Conservation (phyloP, 495 filamentous ascomycete genomes). For the Parathielavia hyrcaniae region DNA sequence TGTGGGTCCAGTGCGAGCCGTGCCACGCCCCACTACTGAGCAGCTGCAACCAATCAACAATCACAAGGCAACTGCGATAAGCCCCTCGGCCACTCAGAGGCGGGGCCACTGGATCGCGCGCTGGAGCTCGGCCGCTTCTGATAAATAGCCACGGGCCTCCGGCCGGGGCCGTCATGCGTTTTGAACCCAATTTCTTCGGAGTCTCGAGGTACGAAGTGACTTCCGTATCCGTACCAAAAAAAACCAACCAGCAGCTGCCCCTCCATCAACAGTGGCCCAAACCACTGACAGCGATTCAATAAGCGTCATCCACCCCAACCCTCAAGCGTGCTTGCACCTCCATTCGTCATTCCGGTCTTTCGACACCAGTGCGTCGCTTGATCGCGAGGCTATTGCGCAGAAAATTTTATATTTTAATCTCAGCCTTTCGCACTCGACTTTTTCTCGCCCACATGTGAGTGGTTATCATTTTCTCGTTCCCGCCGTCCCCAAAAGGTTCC, state of each 20-base stretch:
- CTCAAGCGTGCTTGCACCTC: too few species aligned
- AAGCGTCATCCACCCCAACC: conserved; percentile 8
- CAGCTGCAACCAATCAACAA: conserved; percentile 26
- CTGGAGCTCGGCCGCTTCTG: conserved; percentile 26
- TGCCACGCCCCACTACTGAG: conserved; percentile 24
- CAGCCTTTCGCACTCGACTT: conserved; percentile 27
- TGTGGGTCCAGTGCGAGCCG: conserved; percentile 24
- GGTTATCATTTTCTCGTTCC: conserved; percentile 24
- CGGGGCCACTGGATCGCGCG: conserved; percentile 25
- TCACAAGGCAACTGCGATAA: conserved; percentile 21
- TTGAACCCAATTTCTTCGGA: conserved; percentile 33
- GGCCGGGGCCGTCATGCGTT: conserved; percentile 37
- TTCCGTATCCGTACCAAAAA: too few species aligned
- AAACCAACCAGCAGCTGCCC: conserved; percentile 26
- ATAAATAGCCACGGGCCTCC: conserved; percentile 40
- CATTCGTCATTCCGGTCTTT: conserved; percentile 7
- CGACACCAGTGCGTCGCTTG: too few species aligned
- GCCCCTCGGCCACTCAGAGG: conserved; percentile 30
- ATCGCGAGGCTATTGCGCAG: conserved; percentile 30
- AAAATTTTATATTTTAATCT: conserved; percentile 24
- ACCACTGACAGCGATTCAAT: neutral
- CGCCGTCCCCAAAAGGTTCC: neutral
- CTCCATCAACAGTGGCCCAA: neutral
- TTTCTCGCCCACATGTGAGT: conserved; percentile 31
- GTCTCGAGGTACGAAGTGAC: conserved; percentile 25